Base-by-base conservation (phyloP, 192 early-diverging fungal genomes). In the Cetraspora pellucida region DNA sequence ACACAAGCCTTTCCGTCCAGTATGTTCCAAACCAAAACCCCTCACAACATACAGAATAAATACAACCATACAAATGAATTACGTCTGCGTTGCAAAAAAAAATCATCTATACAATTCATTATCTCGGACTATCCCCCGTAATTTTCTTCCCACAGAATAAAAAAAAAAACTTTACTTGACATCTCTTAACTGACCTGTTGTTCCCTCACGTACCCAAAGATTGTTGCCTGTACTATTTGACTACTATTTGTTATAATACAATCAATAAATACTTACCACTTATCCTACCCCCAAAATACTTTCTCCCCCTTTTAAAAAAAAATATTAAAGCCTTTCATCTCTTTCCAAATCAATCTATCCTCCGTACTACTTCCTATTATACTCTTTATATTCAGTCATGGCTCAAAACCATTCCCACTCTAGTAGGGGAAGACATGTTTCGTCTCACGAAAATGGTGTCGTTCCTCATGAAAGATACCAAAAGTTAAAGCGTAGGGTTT, bases 351-450 rank as follows among this genome's bases (percentile, higher is more conserved):
- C 37, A 37, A 37, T 37, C 37, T 5, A 3, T 3, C 31, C 5
- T 37, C 5, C 31, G 5, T 37, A 37, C 37, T 37, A 37, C 37
- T 37, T 37, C 16, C n/a, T 21, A 55, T n/a, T 16, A 10, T n/a
- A 10, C 28, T 28, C 28, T 61, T 61, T 28, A 16, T 44, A 10
- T 65, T 2, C 28, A 37, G 0, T 37, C 37, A 72, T 72, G 70
- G 50, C 70, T 17, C 70, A 72, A 72, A 57, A 54, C 10, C 70
- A 72, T 72, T 72, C 70, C 54, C 63, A 65, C 49, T 72, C 70
- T 31, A 23, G 52, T 57, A 44, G 70, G 43, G 63, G 63, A 65
- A 31, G 63, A 30, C 70, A 72, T 21, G 30, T 30, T n/a, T 9
- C 70, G 1, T 37, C 70, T 37, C 27, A 46, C 43, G 72, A 60